Conservation (phyloP, 2,329 filamentous ascomycete species). For the Cryphonectria japonica region DNA sequence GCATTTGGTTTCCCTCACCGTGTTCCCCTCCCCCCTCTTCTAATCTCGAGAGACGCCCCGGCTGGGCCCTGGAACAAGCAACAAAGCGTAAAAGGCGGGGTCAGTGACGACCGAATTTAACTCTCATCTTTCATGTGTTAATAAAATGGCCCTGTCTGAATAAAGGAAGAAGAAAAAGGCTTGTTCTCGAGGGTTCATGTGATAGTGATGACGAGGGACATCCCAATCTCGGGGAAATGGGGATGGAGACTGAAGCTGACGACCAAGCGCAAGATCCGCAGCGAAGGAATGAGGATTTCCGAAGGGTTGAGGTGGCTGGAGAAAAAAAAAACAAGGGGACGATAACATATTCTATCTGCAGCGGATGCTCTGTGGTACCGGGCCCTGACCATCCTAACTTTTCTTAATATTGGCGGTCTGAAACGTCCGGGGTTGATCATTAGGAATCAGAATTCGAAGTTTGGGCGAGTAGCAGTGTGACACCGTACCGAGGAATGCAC, state of each 20-base stretch:
- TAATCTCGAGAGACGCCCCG: background rate
- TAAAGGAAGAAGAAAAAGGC: background rate
- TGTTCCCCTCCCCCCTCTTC: background rate
- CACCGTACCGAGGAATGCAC: background rate
- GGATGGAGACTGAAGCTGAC: background rate
- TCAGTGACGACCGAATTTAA: background rate
- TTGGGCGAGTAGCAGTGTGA: background rate
- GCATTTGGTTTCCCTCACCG: background rate
- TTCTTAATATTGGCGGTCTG: slow-evolving; percentile 1
- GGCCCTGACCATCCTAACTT: background rate
- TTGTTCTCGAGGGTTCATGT: background rate
- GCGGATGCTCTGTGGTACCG: background rate
- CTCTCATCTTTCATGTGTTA: background rate
- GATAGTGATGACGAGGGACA: background rate
- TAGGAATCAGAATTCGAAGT: background rate
- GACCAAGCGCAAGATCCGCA: background rate
- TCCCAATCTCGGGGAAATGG: background rate
- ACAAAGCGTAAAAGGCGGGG: background rate
- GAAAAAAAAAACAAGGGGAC: background rate
- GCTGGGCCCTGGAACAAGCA: background rate
- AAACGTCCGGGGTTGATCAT: background rate
- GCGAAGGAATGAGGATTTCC: background rate
- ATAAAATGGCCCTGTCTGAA: background rate
- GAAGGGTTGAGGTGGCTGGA: background rate
- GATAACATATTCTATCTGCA: background rate